Evolutionary conservation across 345 rosid genomes (phyloP), one percentile per base, ranked within the genome.

Genomic region (Iberis pinnata): DNA sequence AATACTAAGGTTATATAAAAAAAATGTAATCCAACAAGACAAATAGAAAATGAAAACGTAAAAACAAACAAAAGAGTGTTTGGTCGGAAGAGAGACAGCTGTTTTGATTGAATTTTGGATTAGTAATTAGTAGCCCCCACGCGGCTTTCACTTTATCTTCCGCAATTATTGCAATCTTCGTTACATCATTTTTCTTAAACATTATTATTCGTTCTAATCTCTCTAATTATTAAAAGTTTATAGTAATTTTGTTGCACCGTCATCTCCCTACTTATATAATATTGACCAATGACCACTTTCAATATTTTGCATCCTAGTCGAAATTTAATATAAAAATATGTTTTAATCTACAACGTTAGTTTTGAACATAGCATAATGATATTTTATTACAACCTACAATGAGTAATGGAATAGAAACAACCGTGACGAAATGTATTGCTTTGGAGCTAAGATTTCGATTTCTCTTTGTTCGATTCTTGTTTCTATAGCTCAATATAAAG

Each of bases 81-180:
- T 33, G 61, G 33, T 64, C 37, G 43, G 33, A 53, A 22, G 12
- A 53, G 72, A 66, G 53, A 66, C 79, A 73, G 79, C 81, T 79
- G 82, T 69, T 50, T n/a, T 51, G 60, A 62, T 56, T 63, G 63
- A 22, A 42, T 12, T 22, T 35, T 35, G n/a, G 38, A 24, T 61
- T 68, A 68, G 43, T 49, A n/a, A n/a, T n/a, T n/a, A n/a, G n/a
- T n/a, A n/a, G 46, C n/a, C 70, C 60, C 36, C 71, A 52, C 50
- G 17, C n/a, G 17, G 17, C n/a, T 35, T 38, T 43, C 10, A 14
- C 13, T 44, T 29, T 36, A 44, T 7, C 20, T 48, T 32, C 7
- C 43, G 61, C 67, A 54, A 60, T 67, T 24, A 47, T 27, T 55
- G 56, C 16, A 32, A 13, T 9, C 41, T 32, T 12, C 12, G 26